phyloP scores from a whole-genome alignment of 352 stramenopile species.

The Phytopythium chamaehyphon region DNA sequence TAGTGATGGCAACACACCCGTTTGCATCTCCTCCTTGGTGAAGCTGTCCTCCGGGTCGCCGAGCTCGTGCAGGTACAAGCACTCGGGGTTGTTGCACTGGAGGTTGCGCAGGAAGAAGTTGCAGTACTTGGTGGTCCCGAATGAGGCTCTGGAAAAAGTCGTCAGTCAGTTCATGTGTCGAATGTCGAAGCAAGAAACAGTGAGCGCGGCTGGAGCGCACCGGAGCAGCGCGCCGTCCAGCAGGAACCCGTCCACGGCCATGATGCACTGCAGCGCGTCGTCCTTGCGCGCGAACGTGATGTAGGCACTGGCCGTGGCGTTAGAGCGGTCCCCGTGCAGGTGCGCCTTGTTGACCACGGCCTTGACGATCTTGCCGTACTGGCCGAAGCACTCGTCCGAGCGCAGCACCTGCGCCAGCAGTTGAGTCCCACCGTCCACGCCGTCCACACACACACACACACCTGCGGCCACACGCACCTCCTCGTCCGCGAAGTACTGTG shows the following conservation, averaged over 20 bases:
- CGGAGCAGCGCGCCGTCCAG: conserved; percentile 75
- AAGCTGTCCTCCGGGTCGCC: conserved; percentile 92
- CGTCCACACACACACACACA: not conserved
- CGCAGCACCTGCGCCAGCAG: conserved; percentile 49
- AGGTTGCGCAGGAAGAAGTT: conserved; percentile 92
- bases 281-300: conserved; percentile 92
- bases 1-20: conserved; percentile 42
- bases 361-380: conserved; percentile 94
- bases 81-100: conserved; percentile 92
- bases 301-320: conserved; percentile 88
- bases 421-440: not conserved
- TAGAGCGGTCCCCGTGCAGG: conserved; percentile 58
- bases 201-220: conserved; percentile 15
- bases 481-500: conserved; percentile 80
- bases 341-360: conserved; percentile 89
- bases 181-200: too few species aligned
- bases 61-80: conserved; percentile 92
- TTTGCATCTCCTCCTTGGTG: conserved; percentile 94
- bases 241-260: conserved; percentile 89
- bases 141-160: conserved; percentile 73
- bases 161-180: too few species aligned
- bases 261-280: conserved; percentile 88
- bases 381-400: conserved; percentile 88
- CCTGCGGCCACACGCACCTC: conserved; percentile 23
- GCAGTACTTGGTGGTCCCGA: conserved; percentile 96